Base-by-base conservation (phyloP, 2,329 filamentous ascomycete species). In the Fusarium anguioides region DNA sequence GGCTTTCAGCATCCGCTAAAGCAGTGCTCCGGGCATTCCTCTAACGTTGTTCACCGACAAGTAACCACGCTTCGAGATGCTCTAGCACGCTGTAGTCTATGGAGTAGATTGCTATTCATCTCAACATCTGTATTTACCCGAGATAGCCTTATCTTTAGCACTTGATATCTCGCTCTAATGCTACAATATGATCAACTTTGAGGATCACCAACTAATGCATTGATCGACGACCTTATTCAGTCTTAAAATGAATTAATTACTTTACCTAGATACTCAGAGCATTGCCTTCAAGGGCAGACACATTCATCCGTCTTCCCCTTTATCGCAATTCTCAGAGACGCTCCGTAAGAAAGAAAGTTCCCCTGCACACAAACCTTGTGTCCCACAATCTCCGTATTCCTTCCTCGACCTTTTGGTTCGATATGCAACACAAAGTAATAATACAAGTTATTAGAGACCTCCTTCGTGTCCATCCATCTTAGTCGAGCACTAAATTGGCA, bases 101-200 rank as follows among this genome's bases (percentile, higher is more conserved):
- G n/a, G n/a, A n/a, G n/a, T n/a, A 68, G 40, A 50, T 56, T 61
- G 15, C 37, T 41, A 20, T 20, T 53, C 64, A 47, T 64, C 31
- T 47, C 47, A 24, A 42, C 15, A 37, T 29, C 24, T 18, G 20
- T 37, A 5, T 37, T 40, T 27, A 31, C 31, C 9, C 17, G 23
- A 63, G 23, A 57, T 62, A 20, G 31, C 33, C 40, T 27, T 31
- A 29, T n/a, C 14, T 15, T 42, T 37, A 20, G 14, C 44, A 49
- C 26, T 63, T 64, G 31, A 40, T 39, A 17, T 17, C 35, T 53
- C 41, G 42, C 29, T 39, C 50, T 48, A 50, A 56, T 64, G 52
- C 50, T 27, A 27, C 29, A 36, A 18, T 20, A 26, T 35, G 40
- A 17, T 24, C 37, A 45, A 37, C 18, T 36, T 41, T 41, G 21